phyloP scores from a whole-genome alignment of 106 monocot species.

The Hemerocallis citrina region DNA sequence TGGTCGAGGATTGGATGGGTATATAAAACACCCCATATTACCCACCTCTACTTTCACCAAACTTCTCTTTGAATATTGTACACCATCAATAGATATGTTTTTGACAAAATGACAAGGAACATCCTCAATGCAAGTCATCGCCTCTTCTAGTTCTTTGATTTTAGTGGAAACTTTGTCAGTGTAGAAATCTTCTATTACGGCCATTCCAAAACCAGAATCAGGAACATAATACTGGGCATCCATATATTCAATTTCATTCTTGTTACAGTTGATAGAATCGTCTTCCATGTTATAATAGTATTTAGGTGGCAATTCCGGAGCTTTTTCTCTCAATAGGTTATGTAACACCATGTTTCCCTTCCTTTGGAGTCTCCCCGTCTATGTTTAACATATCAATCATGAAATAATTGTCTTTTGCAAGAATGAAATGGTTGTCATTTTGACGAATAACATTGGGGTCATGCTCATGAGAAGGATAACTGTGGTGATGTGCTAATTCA shows the following conservation, averaged over 20 bases:
- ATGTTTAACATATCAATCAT: slow-evolving; percentile 7
- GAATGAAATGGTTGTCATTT: slow-evolving; percentile 3
- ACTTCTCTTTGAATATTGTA: slow-evolving; percentile 14
- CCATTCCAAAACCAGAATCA: not conserved
- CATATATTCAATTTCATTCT: too few species aligned
- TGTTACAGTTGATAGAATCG: too few species aligned
- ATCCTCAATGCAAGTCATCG: too few species aligned
- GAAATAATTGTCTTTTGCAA: slow-evolving; percentile 4
- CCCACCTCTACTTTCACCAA: slow-evolving; percentile 11
- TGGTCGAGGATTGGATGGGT: not conserved
- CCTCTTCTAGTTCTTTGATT: too few species aligned
- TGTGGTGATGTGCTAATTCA: slow-evolving; percentile 5
- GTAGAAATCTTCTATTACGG: slow-evolving; percentile 12
- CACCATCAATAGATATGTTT: slow-evolving; percentile 73
- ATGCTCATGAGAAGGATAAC: slow-evolving; percentile 7
- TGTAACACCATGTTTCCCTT: not conserved
- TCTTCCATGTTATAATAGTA: too few species aligned
- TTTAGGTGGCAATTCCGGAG: too few species aligned
- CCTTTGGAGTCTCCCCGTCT: not conserved
- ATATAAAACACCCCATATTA: too few species aligned
- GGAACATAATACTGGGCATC: too few species aligned
- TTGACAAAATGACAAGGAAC: slow-evolving; percentile 31
- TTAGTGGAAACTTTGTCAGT: slow-evolving; percentile 39
- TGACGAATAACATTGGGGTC: slow-evolving; percentile 6
- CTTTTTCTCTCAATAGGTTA: slow-evolving; percentile 11